These are phyloP conservation scores for Betula pendula DNA, from an alignment of 306 rosid genomes.

Conservation along the genomic window DNA sequence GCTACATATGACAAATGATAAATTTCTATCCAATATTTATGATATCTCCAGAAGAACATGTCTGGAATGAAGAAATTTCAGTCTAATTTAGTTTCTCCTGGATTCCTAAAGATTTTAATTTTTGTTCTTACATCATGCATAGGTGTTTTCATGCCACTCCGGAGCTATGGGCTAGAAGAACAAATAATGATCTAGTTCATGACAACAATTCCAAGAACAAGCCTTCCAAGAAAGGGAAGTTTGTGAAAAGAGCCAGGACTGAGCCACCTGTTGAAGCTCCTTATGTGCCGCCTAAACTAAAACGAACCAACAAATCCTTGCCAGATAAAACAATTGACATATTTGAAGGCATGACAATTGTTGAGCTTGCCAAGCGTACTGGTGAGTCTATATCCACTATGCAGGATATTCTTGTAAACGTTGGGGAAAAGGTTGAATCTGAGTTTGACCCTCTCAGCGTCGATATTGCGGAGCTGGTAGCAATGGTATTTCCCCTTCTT, in stretches of 20 bases:
- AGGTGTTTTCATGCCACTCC: conserved; percentile 75
- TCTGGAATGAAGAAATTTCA: conserved; percentile 4
- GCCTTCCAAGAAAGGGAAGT: conserved; percentile 64
- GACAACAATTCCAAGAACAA: conserved; percentile 42
- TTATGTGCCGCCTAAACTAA: conserved; percentile 57
- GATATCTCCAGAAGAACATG: background rate
- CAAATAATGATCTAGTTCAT: conserved; percentile 35
- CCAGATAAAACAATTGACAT: conserved; percentile 72
- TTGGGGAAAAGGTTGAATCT: conserved; percentile 80
- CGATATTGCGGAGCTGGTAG: conserved; percentile 73
- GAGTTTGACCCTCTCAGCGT: conserved; percentile 83
- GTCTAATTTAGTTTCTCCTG: background rate
- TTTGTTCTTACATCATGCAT: conserved; percentile 30
- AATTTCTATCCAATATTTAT: background rate
- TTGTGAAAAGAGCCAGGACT: conserved; percentile 46
- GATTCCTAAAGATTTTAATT: conserved; percentile 14
- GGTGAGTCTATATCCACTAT: conserved; percentile 61
- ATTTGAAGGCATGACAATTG: conserved; percentile 87
- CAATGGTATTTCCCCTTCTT: conserved; percentile 65
- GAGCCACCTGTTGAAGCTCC: conserved; percentile 83
- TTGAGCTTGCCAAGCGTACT: conserved; percentile 78
- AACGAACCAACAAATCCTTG: conserved; percentile 44
- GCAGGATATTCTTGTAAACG: conserved; percentile 65
- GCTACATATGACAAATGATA: background rate
- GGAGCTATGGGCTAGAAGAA: conserved; percentile 48